Evolutionary conservation across 208 protist genomes (phyloP), one percentile per base, ranked within the genome.

Genomic region (Acanthamoeba lenticulata): DNA sequence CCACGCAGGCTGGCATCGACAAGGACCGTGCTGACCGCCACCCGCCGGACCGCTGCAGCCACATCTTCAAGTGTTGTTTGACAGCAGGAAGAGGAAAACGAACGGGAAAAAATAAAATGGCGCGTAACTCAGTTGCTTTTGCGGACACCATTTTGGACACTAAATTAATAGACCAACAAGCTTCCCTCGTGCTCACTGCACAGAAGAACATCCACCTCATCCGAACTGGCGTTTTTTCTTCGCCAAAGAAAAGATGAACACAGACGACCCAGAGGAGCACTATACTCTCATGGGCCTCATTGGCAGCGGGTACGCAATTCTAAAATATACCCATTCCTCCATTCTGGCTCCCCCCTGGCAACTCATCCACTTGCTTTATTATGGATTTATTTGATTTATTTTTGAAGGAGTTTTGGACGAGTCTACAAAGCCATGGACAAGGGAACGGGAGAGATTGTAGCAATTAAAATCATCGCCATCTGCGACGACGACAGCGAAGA

Each of bases 391-490:
- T 40, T 74, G 0, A 44, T 4, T 74, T 74, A 2, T 65, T 44
- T n/a, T 3, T 74, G 57, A 9, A 85, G 74, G 74, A 85, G 74
- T 85, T 85, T 85, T 85, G 74, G 74, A 7, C 74, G 74, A 85
- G 74, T 85, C 17, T 85, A 85, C 44, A 85, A 85, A 85, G 74
- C 74, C 17, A 85, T 85, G 74, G 74, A 85, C 74, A 85, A 85
- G 44, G 74, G 42, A 32, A 85, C 74, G 2, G 74, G 74, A 21
- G 74, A 85, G 44, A 85, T 85, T 19, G 74, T 85, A 0, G 74
- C 74, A 19, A 55, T 85, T n/a, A 85, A 85, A 19, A 55, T 85
- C 6, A 85, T 85, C 36, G 40, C 74, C 44, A 85, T 85, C 6
- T 85, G 74, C 32, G 74, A 85, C 9, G 74, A 85, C 15, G 74